phyloP scores from a whole-genome alignment of 164 flowering plant genomes.

The Liquidambar formosana region DNA sequence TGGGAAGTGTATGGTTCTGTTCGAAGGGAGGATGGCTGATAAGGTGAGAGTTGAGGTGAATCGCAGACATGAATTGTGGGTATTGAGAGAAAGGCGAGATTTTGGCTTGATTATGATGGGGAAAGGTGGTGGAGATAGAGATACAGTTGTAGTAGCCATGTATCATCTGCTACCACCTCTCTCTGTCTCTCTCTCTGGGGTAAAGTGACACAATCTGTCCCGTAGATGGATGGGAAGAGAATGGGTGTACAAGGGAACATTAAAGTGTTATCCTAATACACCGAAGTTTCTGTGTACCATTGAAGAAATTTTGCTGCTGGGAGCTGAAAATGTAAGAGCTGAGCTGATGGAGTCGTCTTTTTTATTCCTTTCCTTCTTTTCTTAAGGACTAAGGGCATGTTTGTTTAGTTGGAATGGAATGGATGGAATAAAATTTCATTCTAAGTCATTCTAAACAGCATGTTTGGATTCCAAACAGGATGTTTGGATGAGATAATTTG shows the following conservation, averaged over 20 bases:
- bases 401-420: too few relatives aligned
- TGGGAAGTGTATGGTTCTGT: constrained; percentile 3
- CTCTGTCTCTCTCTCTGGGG: constrained; percentile 3
- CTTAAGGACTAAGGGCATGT: too few relatives aligned
- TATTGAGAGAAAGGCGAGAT: constrained; percentile 1
- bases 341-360: too few relatives aligned
- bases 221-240: neutral
- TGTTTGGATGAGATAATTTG: too few relatives aligned
- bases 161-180: constrained; percentile 23
- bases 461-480: too few relatives aligned
- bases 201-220: neutral
- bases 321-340: too few relatives aligned
- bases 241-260: neutral
- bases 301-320: neutral
- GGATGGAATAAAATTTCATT: too few relatives aligned
- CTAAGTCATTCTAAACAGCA: too few relatives aligned
- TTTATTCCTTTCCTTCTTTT: too few relatives aligned
- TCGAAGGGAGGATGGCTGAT: constrained; percentile 11
- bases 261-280: neutral
- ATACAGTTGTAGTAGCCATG: constrained; percentile 36
- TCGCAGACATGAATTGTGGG: constrained; percentile 10
- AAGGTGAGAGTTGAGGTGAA: constrained; percentile 20
- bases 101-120: constrained; percentile 20
- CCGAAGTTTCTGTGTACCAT: neutral
- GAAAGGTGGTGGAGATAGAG: constrained; percentile 23